Percentiles rank a stretch among this genome's conserved stretches.
Evolutionary conservation across 176 grass and related monocot species (phyloP).

Genomic region (Avena atlantica): DNA sequence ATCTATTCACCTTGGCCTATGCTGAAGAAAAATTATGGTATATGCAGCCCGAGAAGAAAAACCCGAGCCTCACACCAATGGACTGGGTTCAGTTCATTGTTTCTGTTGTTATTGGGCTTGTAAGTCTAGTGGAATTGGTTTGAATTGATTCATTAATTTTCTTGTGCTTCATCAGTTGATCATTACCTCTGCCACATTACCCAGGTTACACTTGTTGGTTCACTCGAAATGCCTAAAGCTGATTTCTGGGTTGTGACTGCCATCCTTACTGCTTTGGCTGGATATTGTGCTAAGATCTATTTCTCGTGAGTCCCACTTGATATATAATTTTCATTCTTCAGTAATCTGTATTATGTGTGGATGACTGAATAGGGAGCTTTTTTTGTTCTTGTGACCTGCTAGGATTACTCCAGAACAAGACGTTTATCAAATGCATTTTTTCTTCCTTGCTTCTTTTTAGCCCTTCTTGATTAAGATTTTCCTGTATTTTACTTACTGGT

Average conservation of each 20-base stretch:
- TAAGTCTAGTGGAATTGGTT: slow-evolving; percentile 57
- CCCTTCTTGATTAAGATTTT: slow-evolving; percentile 14
- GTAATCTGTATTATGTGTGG: slow-evolving; percentile 8
- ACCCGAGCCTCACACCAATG: slow-evolving; percentile 96
- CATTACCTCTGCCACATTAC: slow-evolving; percentile 30
- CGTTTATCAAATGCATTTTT: slow-evolving; percentile 15
- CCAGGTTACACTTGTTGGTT: slow-evolving; percentile 89
- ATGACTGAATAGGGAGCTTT: slow-evolving; percentile 8
- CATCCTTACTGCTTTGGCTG: slow-evolving; percentile 84
- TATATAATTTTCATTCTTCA: slow-evolving; percentile 30
- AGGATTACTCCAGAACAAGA: neutral
- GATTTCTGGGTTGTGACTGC: slow-evolving; percentile 92
- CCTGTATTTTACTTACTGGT: slow-evolving; percentile 8
- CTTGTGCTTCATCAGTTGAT: slow-evolving; percentile 40
- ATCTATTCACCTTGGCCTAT: slow-evolving; percentile 25
- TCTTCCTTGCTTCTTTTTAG: slow-evolving; percentile 21
- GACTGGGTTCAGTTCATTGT: slow-evolving; percentile 95
- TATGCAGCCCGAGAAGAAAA: slow-evolving; percentile 98
- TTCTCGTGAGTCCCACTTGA: slow-evolving; percentile 75
- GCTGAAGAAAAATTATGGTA: slow-evolving; percentile 5
- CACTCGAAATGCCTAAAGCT: slow-evolving; percentile 96
- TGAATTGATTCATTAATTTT: slow-evolving; percentile 34
- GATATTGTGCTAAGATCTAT: slow-evolving; percentile 99
- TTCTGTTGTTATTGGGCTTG: slow-evolving; percentile 96
- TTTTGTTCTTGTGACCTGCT: neutral